These are phyloP conservation scores for Candida ipomoeae DNA, from an alignment of 805 yeast species.

Conservation along the genomic window DNA sequence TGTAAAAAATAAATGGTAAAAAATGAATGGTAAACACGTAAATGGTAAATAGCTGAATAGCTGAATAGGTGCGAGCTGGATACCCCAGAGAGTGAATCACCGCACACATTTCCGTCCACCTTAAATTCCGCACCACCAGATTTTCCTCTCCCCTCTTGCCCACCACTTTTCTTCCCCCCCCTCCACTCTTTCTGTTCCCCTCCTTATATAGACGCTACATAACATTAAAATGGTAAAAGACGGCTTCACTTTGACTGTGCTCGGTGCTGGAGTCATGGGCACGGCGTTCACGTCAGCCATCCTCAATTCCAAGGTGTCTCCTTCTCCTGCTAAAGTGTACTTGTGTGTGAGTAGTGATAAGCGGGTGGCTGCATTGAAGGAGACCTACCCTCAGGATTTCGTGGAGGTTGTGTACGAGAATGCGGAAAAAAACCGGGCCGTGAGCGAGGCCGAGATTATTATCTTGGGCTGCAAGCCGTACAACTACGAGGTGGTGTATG, in stretches of 20 bases:
- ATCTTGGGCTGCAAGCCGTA: conserved; percentile 89
- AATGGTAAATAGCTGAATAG: too few relatives aligned
- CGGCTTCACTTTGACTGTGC: conserved; percentile 58
- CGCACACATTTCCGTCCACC: too few relatives aligned
- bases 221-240: conserved; percentile 6
- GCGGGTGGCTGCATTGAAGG: conserved; percentile 40
- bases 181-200: too few relatives aligned
- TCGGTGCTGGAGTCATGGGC: conserved; percentile 97
- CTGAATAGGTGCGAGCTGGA: too few relatives aligned
- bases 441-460: conserved; percentile 61
- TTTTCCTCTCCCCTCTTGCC: too few relatives aligned
- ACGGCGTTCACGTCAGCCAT: conserved; percentile 85
- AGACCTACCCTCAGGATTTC: conserved; percentile 34
- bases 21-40: too few relatives aligned
- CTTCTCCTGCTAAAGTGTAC: conserved; percentile 66
- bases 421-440: conserved; percentile 53
- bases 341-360: conserved; percentile 66
- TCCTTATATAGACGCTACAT: background rate
- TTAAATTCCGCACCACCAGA: too few relatives aligned
- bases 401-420: conserved; percentile 48
- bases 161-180: too few relatives aligned
- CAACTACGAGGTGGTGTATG: conserved; percentile 59
- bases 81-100: too few relatives aligned
- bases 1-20: too few relatives aligned
- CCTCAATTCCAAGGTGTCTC: conserved; percentile 43